Conservation (phyloP, 176 grass and related monocot species). For the Typha latifolia region DNA sequence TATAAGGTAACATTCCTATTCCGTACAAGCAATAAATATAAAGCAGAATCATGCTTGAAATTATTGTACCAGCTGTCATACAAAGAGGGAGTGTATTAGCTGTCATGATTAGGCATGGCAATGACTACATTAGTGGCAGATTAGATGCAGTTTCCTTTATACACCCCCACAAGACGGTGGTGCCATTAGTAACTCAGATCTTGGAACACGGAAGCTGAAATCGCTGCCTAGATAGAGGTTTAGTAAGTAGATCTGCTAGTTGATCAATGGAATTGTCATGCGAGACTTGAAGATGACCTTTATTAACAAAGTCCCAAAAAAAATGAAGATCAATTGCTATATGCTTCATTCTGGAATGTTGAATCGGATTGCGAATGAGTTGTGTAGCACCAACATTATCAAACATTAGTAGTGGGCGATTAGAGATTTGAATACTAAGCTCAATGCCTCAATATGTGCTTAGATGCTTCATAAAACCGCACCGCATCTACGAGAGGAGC, state of each 20-base stretch:
- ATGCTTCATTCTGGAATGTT: constrained; percentile 3
- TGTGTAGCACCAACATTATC: constrained; percentile 14
- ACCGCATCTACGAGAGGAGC: too few species aligned
- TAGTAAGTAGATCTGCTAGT: background rate
- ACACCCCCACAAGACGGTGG: background rate
- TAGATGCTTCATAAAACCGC: too few species aligned
- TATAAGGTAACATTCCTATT: too few species aligned
- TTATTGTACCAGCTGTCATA: too few species aligned
- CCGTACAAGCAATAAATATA: too few species aligned
- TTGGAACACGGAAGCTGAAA: background rate
- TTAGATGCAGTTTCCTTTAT: background rate
- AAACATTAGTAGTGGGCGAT: background rate
- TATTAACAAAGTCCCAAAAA: background rate
- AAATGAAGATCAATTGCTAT: background rate
- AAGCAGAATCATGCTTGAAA: too few species aligned
- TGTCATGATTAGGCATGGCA: too few species aligned
- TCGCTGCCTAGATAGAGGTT: background rate
- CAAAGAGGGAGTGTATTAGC: too few species aligned
- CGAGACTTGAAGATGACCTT: background rate
- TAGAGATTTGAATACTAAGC: background rate
- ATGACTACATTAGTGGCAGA: too few species aligned
- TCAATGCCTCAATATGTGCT: too few species aligned
- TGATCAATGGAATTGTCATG: background rate
- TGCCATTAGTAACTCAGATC: background rate
- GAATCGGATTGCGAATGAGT: background rate